Percentiles rank a stretch among this genome's conserved stretches.
Evolutionary conservation across 768 basidiomycete genomes (phyloP).

Genomic region (Mrakia hoshinonis): DNA sequence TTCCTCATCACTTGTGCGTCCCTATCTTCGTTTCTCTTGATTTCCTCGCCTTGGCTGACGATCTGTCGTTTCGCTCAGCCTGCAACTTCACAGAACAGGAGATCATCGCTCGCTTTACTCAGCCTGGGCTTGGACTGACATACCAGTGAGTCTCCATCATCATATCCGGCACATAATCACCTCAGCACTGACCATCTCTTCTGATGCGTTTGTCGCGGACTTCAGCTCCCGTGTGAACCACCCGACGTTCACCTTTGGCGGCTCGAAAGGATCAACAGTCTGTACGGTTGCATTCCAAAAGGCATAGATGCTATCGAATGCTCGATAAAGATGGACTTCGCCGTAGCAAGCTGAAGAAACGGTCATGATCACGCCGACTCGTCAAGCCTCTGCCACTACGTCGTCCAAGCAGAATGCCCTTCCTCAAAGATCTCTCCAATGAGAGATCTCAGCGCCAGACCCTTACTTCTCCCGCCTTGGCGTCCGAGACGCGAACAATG

Average conservation of each 20-base stretch:
- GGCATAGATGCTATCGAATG: background rate
- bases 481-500: background rate
- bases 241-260: conserved; percentile 27
- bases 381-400: no score
- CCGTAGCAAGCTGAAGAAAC: no score
- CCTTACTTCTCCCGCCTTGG: background rate
- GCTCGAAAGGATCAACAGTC: conserved; percentile 23
- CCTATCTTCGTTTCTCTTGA: background rate
- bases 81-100: conserved; percentile 45
- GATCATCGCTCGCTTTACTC: conserved; percentile 37
- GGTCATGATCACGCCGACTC: no score
- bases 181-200: background rate
- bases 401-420: no score
- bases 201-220: background rate
- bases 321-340: no score
- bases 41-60: no score
- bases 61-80: no score
- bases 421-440: no score
- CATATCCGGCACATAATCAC: background rate
- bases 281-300: conserved; percentile 29
- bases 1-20: conserved; percentile 43
- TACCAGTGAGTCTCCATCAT: conserved; percentile 18
- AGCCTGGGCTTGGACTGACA: conserved; percentile 16
- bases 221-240: conserved; percentile 27
- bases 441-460: conserved; percentile 13